Base-by-base conservation (phyloP, 2,329 filamentous ascomycete genomes). In the Pseudogymnoascus sp. region DNA sequence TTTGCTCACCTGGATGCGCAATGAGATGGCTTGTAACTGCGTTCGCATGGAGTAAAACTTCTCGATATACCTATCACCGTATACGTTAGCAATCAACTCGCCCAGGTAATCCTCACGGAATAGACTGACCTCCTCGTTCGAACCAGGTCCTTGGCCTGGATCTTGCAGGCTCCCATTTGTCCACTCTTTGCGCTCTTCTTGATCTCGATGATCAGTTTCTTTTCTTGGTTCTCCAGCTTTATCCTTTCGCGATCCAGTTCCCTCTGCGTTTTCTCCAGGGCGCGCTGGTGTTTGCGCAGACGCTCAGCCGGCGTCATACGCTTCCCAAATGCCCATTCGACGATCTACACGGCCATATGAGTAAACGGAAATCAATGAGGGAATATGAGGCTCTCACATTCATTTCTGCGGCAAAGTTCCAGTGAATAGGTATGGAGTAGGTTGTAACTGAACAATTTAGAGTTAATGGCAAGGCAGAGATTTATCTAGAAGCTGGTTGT, bases 251-350 rank as follows among this genome's bases (percentile, higher is more conserved):
- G 89, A 73, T 99, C 94, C 62, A 99, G 84, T 76, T 99, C 94
- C 69, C 94, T 87, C 73, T 97, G 94, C 10, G 94, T 96, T 80
- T 97, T 96, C 77, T 99, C 94, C 67, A 99, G 87, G 69, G 94
- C 92, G 71, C 94, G 86, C 79, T 97, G 94, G 77, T 99, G 96
- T 82, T 93, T 93, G 76, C 90, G 87, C 75, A 93, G 81, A 75
- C 90, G 88, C 82, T 94, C 90, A 23, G 92, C 91, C 3, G 94
- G 93, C 81, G 94, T 99, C 85, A 97, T 95, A 77, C 94, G 94
- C 84, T 97, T 97, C 69, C 94, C 94, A 74, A 99, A 99, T 40
- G 93, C 93, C 92, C 94, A 99, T 84, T 99, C 94, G 66, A 99
- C 84, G 74, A 97, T 91, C 91, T 97, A 31, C 47, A 31, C 23